These are phyloP conservation scores for Paramecium bursaria DNA, from an alignment of 73 alveolate genomes.

Conservation along the genomic window DNA sequence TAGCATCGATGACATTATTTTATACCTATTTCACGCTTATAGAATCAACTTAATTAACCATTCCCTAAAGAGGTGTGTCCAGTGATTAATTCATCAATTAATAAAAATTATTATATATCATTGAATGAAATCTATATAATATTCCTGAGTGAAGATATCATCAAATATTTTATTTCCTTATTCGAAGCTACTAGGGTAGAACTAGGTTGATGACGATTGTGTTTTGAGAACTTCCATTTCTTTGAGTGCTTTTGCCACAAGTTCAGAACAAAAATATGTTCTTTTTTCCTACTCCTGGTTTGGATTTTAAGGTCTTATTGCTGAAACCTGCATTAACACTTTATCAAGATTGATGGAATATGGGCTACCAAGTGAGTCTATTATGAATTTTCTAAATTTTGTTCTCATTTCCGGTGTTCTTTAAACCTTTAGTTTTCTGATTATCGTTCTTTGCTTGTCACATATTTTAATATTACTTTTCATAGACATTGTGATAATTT, in stretches of 20 bases:
- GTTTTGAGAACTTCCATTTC: constrained; percentile 72
- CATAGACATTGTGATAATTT: constrained; percentile 13
- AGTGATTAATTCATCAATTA: too few relatives aligned
- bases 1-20: too few relatives aligned
- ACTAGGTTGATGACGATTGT: constrained; percentile 69
- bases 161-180: background rate
- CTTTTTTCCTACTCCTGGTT: constrained; percentile 70
- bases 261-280: constrained; percentile 78
- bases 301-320: constrained; percentile 48
- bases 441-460: constrained; percentile 57
- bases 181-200: constrained; percentile 62
- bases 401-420: constrained; percentile 70
- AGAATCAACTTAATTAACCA: too few relatives aligned
- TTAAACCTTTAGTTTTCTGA: constrained; percentile 71
- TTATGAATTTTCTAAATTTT: constrained; percentile 71
- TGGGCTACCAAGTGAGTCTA: constrained; percentile 73
- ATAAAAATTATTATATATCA: too few relatives aligned
- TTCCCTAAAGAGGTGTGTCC: too few relatives aligned
- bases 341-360: constrained; percentile 73
- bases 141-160: too few relatives aligned
- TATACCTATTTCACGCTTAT: too few relatives aligned
- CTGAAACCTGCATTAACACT: constrained; percentile 61
- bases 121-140: too few relatives aligned
- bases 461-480: background rate
- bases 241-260: constrained; percentile 77